Evolutionary conservation across 139 green algal genomes (phyloP), one percentile per base, ranked within the genome.

Genomic region (Chlorella sp.): DNA sequence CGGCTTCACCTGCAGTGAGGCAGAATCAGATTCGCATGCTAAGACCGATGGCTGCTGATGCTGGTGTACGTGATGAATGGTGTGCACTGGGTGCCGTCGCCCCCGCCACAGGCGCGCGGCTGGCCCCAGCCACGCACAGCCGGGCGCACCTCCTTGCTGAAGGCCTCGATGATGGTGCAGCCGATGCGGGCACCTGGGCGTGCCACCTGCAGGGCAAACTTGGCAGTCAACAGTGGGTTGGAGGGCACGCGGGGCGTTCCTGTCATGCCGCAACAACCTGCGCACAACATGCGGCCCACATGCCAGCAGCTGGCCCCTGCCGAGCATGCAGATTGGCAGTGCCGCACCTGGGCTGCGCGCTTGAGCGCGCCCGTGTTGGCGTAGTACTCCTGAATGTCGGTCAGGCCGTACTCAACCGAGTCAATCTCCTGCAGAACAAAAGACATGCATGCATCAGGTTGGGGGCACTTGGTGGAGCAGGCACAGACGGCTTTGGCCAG

Each of bases 341-440:
- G 1, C 25, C 34, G 2, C 11, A 85, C 91, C 87, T 96, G 84
- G 2, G 96, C 97, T 6, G 97, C 97, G 12, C 84, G 87, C 72
- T 93, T 91, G 23, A 99, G 92, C 4, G 96, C 97, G 6, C 97
- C 94, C 9, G 95, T 96, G 67, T 89, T 88, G 36, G 87, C 83
- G 60, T 89, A 90, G 67, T 92, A 94, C 63, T 89, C 92, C 91
- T 99, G 96, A 82, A 99, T 99, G 82, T 86, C 82, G 0, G 97
- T 99, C 23, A 99, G 93, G 15, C 97, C 97, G 84, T 99, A 99
- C 91, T 99, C 97, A 16, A 99, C 97, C 51, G 83, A 94, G 93
- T 99, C 97, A 36, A 99, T 94, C 88, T 98, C 92, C 78, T 90
- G 87, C 78, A 38, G 36, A 9, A 9, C 44, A n/a, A n/a, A n/a